Conservation (phyloP, 371 early-diverging fungal genomes). For the Mortierella sp. region DNA sequence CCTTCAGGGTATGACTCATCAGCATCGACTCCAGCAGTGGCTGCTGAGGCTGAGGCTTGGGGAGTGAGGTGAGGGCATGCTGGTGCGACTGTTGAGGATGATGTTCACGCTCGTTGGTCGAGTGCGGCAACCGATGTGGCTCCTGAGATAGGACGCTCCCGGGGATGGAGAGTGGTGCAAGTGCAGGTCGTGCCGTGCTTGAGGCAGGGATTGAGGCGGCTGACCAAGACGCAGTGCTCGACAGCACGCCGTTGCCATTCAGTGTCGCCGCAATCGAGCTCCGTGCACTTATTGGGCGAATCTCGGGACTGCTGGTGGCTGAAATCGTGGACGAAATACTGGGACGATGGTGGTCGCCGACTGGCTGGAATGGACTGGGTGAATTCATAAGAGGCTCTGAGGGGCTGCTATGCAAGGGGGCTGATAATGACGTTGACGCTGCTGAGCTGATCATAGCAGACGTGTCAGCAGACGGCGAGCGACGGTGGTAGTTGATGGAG, state of each 20-base stretch:
- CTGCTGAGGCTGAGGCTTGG: slow-evolving; percentile 2
- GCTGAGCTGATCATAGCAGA: slow-evolving; percentile 9
- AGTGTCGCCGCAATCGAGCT: not conserved
- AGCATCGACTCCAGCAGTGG: slow-evolving; percentile 16
- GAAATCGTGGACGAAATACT: slow-evolving; percentile 1
- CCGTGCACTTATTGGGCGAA: slow-evolving; percentile 1
- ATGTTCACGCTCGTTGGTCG: slow-evolving; percentile 8
- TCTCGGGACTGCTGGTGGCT: slow-evolving; percentile 5
- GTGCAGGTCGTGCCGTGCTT: not conserved
- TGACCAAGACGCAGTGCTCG: not conserved
- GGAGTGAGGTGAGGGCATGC: slow-evolving; percentile 11
- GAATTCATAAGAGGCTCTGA: slow-evolving; percentile 5
- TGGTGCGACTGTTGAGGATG: slow-evolving; percentile 28
- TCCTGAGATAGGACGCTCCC: slow-evolving; percentile 2
- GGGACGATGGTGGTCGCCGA: slow-evolving; percentile 1
- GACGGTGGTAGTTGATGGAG: slow-evolving; percentile 47
- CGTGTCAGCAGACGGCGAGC: slow-evolving; percentile 48
- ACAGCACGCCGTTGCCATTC: not conserved
- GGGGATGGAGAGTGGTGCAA: slow-evolving; percentile 7
- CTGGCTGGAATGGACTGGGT: not conserved
- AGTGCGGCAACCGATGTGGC: slow-evolving; percentile 20
- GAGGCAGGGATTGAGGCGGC: not conserved
- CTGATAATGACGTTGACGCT: slow-evolving; percentile 10
- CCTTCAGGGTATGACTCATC: slow-evolving; percentile 33
- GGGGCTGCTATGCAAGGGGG: not conserved